Percentiles rank a stretch among this genome's conserved stretches.
These are phyloP conservation scores for Skeletonema tropicum DNA, from an alignment of 108 stramenopile species.

Conservation along the genomic window DNA sequence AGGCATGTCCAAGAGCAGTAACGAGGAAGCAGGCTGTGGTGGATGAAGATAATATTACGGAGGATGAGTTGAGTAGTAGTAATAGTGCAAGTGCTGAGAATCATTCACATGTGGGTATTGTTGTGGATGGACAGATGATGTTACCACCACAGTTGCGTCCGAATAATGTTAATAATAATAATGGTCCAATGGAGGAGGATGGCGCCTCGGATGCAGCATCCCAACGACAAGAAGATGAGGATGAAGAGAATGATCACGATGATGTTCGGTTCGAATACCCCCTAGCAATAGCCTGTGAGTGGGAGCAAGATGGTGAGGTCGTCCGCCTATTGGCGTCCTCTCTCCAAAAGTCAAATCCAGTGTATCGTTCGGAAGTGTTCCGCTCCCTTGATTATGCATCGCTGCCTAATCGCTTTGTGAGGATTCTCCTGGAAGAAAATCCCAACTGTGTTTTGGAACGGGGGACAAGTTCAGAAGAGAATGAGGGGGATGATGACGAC, in stretches of 20 bases:
- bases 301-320: slow-evolving; percentile 15
- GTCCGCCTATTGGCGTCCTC: slow-evolving; percentile 30
- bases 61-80: not conserved
- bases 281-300: slow-evolving; percentile 40
- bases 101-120: not conserved
- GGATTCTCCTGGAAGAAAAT: slow-evolving; percentile 42
- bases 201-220: not conserved
- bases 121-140: not conserved
- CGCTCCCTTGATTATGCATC: slow-evolving; percentile 39
- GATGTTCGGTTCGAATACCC: slow-evolving; percentile 49
- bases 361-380: slow-evolving; percentile 39
- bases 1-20: slow-evolving; percentile 61
- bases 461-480: slow-evolving; percentile 36
- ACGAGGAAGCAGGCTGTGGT: slow-evolving; percentile 40
- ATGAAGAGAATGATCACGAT: slow-evolving; percentile 9
- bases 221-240: not conserved
- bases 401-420: slow-evolving; percentile 21
- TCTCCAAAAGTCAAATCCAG: slow-evolving; percentile 2
- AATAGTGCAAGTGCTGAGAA: not conserved
- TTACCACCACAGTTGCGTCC: not conserved
- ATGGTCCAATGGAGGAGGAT: slow-evolving; percentile 2
- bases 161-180: not conserved
- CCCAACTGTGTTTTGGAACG: slow-evolving; percentile 39
- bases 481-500: slow-evolving; percentile 49
- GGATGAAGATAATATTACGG: slow-evolving; percentile 36